Percentiles rank a stretch among this genome's conserved stretches.
phyloP scores from a whole-genome alignment of 1,284 basidiomycete species.

The Cerrena zonata region DNA sequence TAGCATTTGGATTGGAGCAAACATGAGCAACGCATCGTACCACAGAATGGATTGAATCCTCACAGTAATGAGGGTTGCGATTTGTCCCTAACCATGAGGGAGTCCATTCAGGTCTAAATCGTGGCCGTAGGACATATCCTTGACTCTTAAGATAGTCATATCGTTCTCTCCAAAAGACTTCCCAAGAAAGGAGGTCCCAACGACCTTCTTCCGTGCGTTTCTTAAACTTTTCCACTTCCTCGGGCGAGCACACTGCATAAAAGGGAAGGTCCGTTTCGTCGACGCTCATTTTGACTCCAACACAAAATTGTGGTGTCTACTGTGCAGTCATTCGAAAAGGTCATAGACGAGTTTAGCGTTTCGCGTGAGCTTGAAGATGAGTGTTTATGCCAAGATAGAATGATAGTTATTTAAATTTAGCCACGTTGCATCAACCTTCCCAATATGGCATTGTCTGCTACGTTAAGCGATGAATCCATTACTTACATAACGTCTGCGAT shows the following conservation, averaged over 20 bases:
- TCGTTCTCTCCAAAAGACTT: background rate
- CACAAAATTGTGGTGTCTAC: background rate
- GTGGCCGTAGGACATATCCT: slow-evolving; percentile 2
- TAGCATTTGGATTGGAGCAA: background rate
- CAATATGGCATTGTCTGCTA: background rate
- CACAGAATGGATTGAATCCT: background rate
- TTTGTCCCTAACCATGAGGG: slow-evolving; percentile 1
- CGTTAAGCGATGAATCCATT: too few species aligned
- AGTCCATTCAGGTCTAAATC: background rate
- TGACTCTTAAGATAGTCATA: background rate
- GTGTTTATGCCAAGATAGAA: background rate
- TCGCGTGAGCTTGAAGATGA: background rate
- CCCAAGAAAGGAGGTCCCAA: background rate
- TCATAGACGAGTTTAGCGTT: background rate
- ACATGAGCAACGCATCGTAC: background rate
- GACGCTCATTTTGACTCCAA: background rate
- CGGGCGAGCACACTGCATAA: background rate
- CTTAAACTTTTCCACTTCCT: background rate
- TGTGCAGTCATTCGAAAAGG: background rate
- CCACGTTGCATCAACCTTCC: background rate
- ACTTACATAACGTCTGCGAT: too few species aligned
- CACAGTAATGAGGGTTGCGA: background rate
- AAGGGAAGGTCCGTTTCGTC: background rate
- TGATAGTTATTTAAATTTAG: background rate
- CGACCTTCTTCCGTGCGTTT: background rate